Percentiles rank a stretch among this genome's conserved stretches.
These are phyloP conservation scores for Colletotrichum caudatum DNA, from an alignment of 2,329 filamentous ascomycete genomes.

Conservation along the genomic window DNA sequence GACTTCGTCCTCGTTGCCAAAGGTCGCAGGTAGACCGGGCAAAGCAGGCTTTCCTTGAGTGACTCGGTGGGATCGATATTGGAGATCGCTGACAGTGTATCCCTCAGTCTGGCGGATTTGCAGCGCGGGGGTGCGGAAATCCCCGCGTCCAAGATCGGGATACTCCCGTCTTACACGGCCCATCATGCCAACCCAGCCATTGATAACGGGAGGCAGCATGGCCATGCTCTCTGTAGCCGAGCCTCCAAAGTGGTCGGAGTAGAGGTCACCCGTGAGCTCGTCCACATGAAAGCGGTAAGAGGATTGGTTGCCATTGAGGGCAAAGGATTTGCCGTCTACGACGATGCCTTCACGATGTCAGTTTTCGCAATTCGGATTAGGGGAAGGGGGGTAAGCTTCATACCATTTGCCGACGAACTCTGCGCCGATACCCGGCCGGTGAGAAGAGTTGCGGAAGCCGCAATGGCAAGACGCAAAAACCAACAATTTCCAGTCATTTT, in stretches of 20 bases:
- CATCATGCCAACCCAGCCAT: conserved; percentile 66
- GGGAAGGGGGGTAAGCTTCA: rapidly evolving
- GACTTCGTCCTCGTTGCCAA: conserved; percentile 66
- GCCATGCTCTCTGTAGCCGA: conserved; percentile 60
- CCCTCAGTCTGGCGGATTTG: conserved; percentile 70
- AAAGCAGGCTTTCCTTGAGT: conserved; percentile 67
- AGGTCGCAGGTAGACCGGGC: conserved; percentile 69
- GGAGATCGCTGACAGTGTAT: conserved; percentile 69
- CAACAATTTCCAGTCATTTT: conserved; percentile 10
- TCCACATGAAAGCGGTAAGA: conserved; percentile 76
- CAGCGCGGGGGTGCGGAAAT: conserved; percentile 72
- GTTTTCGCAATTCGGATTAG: not conserved
- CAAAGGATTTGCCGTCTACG: conserved; percentile 67
- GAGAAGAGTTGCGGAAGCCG: conserved; percentile 8
- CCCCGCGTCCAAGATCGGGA: conserved; percentile 72
- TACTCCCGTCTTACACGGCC: conserved; percentile 69
- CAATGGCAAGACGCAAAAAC: conserved; percentile 19
- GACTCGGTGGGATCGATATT: conserved; percentile 69
- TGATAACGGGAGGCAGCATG: conserved; percentile 50
- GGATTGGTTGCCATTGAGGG: conserved; percentile 66
- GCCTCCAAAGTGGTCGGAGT: conserved; percentile 72
- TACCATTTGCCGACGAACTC: conserved; percentile 21
- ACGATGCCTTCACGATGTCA: conserved; percentile 57
- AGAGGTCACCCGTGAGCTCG: conserved; percentile 64
- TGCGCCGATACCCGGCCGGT: conserved; percentile 9